Conservation (phyloP, 805 yeast species). For the Ogataea henricii region DNA sequence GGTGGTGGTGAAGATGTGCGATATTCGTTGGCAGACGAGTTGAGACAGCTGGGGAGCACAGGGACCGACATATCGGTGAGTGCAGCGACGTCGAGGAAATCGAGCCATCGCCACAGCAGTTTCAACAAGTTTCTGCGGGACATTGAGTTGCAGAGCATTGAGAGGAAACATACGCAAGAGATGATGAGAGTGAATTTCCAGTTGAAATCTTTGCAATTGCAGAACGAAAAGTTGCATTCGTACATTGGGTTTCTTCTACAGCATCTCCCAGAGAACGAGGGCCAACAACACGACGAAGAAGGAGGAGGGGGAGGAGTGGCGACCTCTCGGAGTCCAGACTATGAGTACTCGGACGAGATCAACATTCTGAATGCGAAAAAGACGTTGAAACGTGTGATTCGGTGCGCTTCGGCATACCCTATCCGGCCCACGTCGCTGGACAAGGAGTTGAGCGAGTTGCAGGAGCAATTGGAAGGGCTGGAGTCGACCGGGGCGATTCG, state of each 20-base stretch:
- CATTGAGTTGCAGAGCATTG: conserved; percentile 27
- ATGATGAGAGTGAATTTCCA: conserved; percentile 54
- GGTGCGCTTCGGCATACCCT: conserved; percentile 37
- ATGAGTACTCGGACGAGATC: conserved; percentile 55
- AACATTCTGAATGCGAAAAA: conserved; percentile 51
- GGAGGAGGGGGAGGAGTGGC: too few species aligned
- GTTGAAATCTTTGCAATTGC: conserved; percentile 52
- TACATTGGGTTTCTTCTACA: conserved; percentile 60
- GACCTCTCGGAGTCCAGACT: conserved; percentile 19
- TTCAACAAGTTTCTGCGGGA: conserved; percentile 27
- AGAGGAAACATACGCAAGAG: conserved; percentile 43
- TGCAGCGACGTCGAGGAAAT: conserved; percentile 16
- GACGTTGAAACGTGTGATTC: conserved; percentile 38
- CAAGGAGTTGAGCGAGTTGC: conserved; percentile 2
- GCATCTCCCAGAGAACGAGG: conserved; percentile 31
- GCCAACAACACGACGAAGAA: conserved; percentile 10
- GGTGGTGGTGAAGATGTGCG: conserved; percentile 9
- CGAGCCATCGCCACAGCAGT: conserved; percentile 29
- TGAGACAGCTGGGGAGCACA: conserved; percentile 14
- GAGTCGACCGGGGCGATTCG: conserved; percentile 6
- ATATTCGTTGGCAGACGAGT: conserved; percentile 24
- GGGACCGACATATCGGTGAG: background rate
- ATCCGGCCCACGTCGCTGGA: conserved; percentile 25
- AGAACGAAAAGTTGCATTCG: conserved; percentile 56
- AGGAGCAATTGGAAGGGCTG: conserved; percentile 6